Conservation (phyloP, 306 rosid genomes). For the Citrullus amarus region DNA sequence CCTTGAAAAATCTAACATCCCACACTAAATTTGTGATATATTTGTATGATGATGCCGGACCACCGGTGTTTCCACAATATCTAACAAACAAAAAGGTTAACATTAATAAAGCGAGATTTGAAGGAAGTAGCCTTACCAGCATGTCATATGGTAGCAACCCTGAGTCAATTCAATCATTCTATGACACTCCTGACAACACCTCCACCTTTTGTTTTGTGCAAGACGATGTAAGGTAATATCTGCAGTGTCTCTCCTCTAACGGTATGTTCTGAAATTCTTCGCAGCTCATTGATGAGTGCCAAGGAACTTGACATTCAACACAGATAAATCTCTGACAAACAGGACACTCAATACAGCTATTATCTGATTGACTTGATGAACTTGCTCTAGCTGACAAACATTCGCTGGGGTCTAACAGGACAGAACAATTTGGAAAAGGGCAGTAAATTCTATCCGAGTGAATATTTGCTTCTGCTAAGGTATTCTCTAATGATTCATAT, state of each 20-base stretch:
- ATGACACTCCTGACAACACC: slow-evolving; percentile 83
- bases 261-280: slow-evolving; percentile 67
- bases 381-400: slow-evolving; percentile 55
- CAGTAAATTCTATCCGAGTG: slow-evolving; percentile 58
- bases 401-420: slow-evolving; percentile 57
- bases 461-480: slow-evolving; percentile 49
- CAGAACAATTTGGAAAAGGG: slow-evolving; percentile 80
- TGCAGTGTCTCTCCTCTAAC: slow-evolving; percentile 58
- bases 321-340: slow-evolving; percentile 77
- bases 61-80: neutral
- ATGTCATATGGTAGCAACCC: slow-evolving; percentile 88
- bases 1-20: neutral
- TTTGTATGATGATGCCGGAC: neutral
- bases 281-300: slow-evolving; percentile 89
- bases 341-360: slow-evolving; percentile 74
- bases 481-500: slow-evolving; percentile 52
- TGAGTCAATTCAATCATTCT: slow-evolving; percentile 75
- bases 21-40: neutral
- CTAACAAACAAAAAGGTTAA: neutral
- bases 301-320: slow-evolving; percentile 72
- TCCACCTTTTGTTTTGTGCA: slow-evolving; percentile 75
- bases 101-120: neutral
- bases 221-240: slow-evolving; percentile 60
- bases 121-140: slow-evolving; percentile 53
- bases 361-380: slow-evolving; percentile 76